Evolutionary conservation across 345 rosid species (phyloP).

Genomic region (Gossypium australe): DNA sequence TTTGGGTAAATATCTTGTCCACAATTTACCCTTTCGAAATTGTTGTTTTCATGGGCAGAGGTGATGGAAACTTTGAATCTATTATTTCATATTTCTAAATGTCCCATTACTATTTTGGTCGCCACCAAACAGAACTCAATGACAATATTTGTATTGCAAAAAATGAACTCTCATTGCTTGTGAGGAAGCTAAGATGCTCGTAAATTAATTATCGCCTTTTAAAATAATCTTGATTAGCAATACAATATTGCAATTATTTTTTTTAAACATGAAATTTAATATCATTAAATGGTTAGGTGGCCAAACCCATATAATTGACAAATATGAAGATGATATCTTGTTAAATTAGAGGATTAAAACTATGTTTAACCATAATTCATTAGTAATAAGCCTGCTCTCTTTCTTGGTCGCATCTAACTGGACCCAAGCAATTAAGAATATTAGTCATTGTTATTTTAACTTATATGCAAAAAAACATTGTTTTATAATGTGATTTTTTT

Average conservation of each 20-base stretch:
- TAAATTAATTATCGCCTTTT: too few relatives aligned
- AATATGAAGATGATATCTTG: not conserved
- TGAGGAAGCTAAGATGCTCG: too few relatives aligned
- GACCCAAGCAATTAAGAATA: not conserved
- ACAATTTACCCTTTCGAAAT: not conserved
- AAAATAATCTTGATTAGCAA: too few relatives aligned
- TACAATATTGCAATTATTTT: too few relatives aligned
- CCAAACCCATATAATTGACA: not conserved
- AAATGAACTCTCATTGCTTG: not conserved
- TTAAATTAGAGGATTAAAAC: not conserved
- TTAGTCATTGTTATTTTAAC: not conserved
- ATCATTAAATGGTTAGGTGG: not conserved
- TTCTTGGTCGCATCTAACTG: slow-evolving; percentile 2
- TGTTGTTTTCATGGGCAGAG: not conserved
- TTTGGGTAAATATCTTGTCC: not conserved
- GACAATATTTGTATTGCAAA: not conserved
- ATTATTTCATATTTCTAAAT: not conserved
- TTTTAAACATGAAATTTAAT: too few relatives aligned
- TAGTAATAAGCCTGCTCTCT: not conserved
- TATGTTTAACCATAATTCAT: not conserved
- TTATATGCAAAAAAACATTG: not conserved
- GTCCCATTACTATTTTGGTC: not conserved
- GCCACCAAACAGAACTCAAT: not conserved
- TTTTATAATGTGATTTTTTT: not conserved
- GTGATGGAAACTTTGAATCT: not conserved